Base-by-base conservation (phyloP, 2,329 filamentous ascomycete genomes). In the Colletotrichum sp. region DNA sequence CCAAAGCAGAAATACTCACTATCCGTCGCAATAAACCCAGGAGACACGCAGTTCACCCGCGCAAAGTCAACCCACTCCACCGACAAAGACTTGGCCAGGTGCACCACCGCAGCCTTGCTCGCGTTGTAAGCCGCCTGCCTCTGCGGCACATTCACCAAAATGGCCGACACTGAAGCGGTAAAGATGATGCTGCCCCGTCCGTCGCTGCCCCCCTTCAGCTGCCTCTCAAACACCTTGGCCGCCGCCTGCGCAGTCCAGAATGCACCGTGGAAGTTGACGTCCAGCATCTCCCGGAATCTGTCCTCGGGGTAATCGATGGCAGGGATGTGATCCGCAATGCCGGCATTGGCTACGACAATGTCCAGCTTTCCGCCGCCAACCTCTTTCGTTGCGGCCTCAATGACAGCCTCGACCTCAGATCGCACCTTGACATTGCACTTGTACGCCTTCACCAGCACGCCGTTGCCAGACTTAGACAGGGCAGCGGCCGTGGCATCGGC, bases 61-160 rank as follows among this genome's bases (percentile, higher is more conserved):
- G 91, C 92, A 82, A 94, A 85, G 78, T 87, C 83, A 55, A 93
- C 94, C 94, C 94, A 95, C 83, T 96, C 94, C 19, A 90, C 85
- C 3, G 94, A 94, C 15, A 96, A 87, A 81, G 93, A 95, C 75
- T 93, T 91, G 2, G 85, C 91, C 1, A 96, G 89, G 83, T 95
- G 94, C 68, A 95, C 85, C 8, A 96, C 93, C 4, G 90, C 94
- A 7, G 93, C 93, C 83, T 96, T 96, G 66, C 91, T 94, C 25
- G 94, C 90, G 80, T 96, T 96, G 86, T 96, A 96, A 13, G 92
- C 93, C 9, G 74, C 71, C 66, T 74, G 71, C 59, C 34, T 86
- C 80, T 85, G 84, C 6, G 84, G 85, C 32, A 86, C 78, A 63
- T 86, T 86, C 48, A 86, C 84, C 19, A 88, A 80, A 19, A 84